phyloP scores from a whole-genome alignment of 2,329 filamentous ascomycete genomes.

The Boeremia lycopersici region DNA sequence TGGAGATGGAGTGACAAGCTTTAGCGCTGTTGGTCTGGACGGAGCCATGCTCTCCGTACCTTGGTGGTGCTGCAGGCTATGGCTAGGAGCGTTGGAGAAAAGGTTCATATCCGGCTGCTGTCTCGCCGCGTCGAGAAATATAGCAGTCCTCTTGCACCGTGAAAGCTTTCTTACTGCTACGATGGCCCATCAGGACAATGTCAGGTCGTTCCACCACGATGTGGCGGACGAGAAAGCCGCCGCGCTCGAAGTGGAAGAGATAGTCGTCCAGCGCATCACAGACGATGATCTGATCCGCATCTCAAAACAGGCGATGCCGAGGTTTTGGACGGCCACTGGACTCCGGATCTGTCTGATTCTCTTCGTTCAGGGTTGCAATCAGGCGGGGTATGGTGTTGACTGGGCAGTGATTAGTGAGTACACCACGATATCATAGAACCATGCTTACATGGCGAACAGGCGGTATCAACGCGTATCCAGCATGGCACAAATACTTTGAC shows the following conservation, averaged over 20 bases:
- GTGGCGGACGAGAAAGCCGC: conserved; percentile 19
- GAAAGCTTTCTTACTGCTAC: neutral
- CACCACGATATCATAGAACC: neutral
- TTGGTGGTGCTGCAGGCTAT: neutral
- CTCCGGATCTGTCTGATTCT: conserved; percentile 52
- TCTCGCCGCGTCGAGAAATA: neutral
- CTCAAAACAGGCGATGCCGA: conserved; percentile 49
- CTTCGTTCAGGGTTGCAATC: conserved; percentile 56
- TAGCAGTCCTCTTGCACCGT: neutral
- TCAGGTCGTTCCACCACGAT: conserved; percentile 18
- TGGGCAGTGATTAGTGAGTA: conserved; percentile 54
- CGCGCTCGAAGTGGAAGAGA: conserved; percentile 50
- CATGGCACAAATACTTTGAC: conserved; percentile 53
- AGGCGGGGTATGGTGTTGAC: conserved; percentile 57
- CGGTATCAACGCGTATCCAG: conserved; percentile 52
- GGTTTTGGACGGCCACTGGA: conserved; percentile 50
- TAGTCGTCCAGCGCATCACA: conserved; percentile 53
- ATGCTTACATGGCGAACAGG: conserved; percentile 1
- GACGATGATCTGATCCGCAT: conserved; percentile 54
- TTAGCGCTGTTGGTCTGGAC: conserved; percentile 1
- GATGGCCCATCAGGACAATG: conserved; percentile 11
- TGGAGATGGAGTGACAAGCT: conserved; percentile 4
- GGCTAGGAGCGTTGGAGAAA: neutral
- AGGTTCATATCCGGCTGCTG: neutral
- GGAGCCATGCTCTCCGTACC: conserved; percentile 8